Evolutionary conservation across 305 asterid genomes (phyloP), one percentile per base, ranked within the genome.

Genomic region (Solanum aculeatissimum): DNA sequence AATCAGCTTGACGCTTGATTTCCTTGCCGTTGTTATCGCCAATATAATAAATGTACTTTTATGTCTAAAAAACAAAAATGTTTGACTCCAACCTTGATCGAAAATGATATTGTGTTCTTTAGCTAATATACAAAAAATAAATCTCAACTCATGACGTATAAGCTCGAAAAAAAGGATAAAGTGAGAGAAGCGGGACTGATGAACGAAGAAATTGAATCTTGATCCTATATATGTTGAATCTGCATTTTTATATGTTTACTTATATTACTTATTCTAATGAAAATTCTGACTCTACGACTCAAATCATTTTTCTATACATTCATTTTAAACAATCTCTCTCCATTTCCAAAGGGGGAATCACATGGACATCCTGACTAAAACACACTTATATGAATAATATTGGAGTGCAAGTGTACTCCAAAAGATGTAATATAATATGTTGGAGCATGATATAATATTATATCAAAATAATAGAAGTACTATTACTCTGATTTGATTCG

Each of bases 231-330:
- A 55, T 55, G 1, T 55, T 19, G 25, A 55, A 58, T 58, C 21
- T 3, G 12, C 2, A 27, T 25, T 63, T 63, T 27, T 2, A 5
- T 32, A 2, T 27, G 4, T 27, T 6, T 23, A 63, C 10, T 63
- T 63, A 63, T 6, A 63, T 63, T 25, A 53, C 14, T 21, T 10
- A 58, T 21, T 21, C 15, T 4, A 25, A 4, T 25, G 7, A 29
- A 15, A 15, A 2, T 0, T 8, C 2, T 6, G 4, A 11, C 15
- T 27, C 10, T 1, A 3, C 11, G 2, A 0, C 27, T 13, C 6
- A 2, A 19, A 57, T 55, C 13, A 57, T 57, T 25, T 57, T 57
- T 57, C 63, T 9, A 57, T n/a, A 2, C 27, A 57, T 57, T 57
- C 27, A n/a, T n/a, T 57, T 57, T 6, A 14, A n/a, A 57, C 63